Percentiles rank a stretch among this genome's conserved stretches.
These are phyloP conservation scores for Exsudoporus floridanus DNA, from an alignment of 1,284 basidiomycete genomes.

Conservation along the genomic window DNA sequence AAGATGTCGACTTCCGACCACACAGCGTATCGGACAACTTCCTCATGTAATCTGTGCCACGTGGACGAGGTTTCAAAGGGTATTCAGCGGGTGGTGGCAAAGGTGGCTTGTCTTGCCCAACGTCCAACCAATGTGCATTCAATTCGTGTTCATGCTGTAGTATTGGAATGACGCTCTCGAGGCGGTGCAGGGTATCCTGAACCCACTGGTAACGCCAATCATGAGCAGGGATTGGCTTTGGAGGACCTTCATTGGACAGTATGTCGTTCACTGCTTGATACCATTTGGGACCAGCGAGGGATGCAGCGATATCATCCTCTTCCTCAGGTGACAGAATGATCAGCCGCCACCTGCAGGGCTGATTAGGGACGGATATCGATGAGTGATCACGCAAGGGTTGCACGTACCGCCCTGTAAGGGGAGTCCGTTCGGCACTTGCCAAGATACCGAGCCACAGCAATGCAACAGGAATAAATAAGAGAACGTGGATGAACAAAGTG, in stretches of 20 bases:
- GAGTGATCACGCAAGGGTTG: neutral
- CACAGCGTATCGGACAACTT: constrained; percentile 51
- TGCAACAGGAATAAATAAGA: constrained; percentile 65
- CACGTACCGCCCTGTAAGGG: constrained; percentile 76
- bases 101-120: constrained; percentile 48
- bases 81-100: constrained; percentile 73
- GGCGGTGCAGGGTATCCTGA: constrained; percentile 64
- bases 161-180: constrained; percentile 71
- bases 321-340: constrained; percentile 89
- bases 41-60: constrained; percentile 63
- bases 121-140: constrained; percentile 56
- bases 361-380: constrained; percentile 2
- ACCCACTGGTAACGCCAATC: constrained; percentile 91
- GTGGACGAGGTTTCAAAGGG: constrained; percentile 66
- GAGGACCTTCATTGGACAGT: constrained; percentile 65
- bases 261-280: constrained; percentile 79
- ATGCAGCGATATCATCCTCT: constrained; percentile 78
- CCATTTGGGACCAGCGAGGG: constrained; percentile 82
- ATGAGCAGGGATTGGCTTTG: constrained; percentile 57
- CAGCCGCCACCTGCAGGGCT: constrained; percentile 64
- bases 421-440: constrained; percentile 79
- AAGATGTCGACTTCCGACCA: constrained; percentile 39
- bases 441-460: constrained; percentile 76
- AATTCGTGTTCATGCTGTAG: constrained; percentile 56
- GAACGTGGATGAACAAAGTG: constrained; percentile 52